Evolutionary conservation across 1,139 yeast genomes (phyloP).

Genomic region (Yamadazyma kanchanaburiensis): DNA sequence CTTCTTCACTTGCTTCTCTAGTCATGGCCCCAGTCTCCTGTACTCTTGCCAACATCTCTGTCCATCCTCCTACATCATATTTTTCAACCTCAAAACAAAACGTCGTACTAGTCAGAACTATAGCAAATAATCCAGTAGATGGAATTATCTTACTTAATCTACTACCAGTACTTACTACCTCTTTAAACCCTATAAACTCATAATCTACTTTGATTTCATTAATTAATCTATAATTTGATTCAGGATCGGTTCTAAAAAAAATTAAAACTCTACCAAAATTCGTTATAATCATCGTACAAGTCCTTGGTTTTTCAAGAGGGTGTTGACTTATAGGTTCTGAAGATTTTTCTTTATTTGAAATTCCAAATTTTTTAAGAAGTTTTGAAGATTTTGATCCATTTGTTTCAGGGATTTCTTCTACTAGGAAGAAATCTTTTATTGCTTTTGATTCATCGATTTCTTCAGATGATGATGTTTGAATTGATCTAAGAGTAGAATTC

Average conservation of each 20-base stretch:
- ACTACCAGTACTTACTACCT: slow-evolving; percentile 36
- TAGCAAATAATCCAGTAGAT: slow-evolving; percentile 50
- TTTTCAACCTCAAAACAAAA: slow-evolving; percentile 59
- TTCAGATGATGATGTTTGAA: slow-evolving; percentile 11
- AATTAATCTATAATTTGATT: slow-evolving; percentile 33
- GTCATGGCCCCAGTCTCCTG: slow-evolving; percentile 22
- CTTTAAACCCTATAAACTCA: slow-evolving; percentile 52
- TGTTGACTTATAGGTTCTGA: slow-evolving; percentile 17
- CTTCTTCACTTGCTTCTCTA: not conserved
- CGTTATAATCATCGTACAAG: slow-evolving; percentile 52
- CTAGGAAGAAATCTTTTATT: slow-evolving; percentile 23
- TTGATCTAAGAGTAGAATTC: slow-evolving; percentile 27
- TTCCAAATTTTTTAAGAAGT: slow-evolving; percentile 30
- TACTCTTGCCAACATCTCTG: slow-evolving; percentile 43
- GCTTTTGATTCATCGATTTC: slow-evolving; percentile 26
- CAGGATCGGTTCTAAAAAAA: slow-evolving; percentile 36
- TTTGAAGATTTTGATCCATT: slow-evolving; percentile 11
- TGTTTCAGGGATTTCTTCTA: slow-evolving; percentile 18
- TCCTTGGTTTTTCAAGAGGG: slow-evolving; percentile 33
- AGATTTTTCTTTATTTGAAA: slow-evolving; percentile 17
- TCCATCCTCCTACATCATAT: slow-evolving; percentile 53
- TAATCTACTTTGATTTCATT: slow-evolving; percentile 48
- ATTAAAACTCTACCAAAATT: slow-evolving; percentile 55
- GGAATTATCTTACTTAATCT: slow-evolving; percentile 32
- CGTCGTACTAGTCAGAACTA: slow-evolving; percentile 44